Evolutionary conservation across 2,329 filamentous ascomycete genomes (phyloP).

Genomic region (Fusarium protoensiforme): DNA sequence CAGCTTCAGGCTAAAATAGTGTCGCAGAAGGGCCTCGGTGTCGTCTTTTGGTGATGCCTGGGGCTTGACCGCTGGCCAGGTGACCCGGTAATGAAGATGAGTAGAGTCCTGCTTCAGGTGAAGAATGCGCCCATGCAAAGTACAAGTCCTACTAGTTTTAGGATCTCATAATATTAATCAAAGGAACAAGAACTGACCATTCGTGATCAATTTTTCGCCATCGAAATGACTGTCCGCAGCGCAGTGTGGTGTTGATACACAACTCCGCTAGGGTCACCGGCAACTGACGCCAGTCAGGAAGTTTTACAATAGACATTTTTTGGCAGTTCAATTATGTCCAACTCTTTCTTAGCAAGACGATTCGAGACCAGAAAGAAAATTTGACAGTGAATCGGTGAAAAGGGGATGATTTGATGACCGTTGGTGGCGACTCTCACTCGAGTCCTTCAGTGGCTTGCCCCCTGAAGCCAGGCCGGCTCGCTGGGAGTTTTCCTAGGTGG

Average conservation of each 20-base stretch:
- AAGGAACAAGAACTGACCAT: constrained; percentile 67
- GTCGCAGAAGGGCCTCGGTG: constrained; percentile 77
- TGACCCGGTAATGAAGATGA: constrained; percentile 82
- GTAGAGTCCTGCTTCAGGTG: constrained; percentile 84
- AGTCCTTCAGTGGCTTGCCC: constrained; percentile 5
- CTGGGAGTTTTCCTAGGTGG: constrained; percentile 16
- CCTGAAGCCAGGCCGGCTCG: constrained; percentile 4
- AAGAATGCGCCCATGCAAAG: constrained; percentile 85
- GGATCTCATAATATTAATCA: not conserved
- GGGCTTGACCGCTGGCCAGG: constrained; percentile 59
- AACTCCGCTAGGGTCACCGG: constrained; percentile 86
- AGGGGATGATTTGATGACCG: constrained; percentile 3
- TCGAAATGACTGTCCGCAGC: constrained; percentile 96
- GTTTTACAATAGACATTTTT: constrained; percentile 55
- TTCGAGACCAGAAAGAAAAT: not conserved
- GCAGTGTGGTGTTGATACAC: constrained; percentile 92
- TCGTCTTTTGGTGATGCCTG: constrained; percentile 62
- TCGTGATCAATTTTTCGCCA: constrained; percentile 89
- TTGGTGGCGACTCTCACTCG: constrained; percentile 12
- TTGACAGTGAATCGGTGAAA: constrained; percentile 2
- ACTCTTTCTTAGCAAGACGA: not conserved
- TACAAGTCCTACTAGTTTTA: constrained; percentile 72
- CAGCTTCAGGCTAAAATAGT: constrained; percentile 89
- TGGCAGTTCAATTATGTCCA: not conserved
- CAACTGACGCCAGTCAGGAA: constrained; percentile 88